Base-by-base conservation (phyloP, 176 grass and related monocot species). In the Cymbopogon citratus region DNA sequence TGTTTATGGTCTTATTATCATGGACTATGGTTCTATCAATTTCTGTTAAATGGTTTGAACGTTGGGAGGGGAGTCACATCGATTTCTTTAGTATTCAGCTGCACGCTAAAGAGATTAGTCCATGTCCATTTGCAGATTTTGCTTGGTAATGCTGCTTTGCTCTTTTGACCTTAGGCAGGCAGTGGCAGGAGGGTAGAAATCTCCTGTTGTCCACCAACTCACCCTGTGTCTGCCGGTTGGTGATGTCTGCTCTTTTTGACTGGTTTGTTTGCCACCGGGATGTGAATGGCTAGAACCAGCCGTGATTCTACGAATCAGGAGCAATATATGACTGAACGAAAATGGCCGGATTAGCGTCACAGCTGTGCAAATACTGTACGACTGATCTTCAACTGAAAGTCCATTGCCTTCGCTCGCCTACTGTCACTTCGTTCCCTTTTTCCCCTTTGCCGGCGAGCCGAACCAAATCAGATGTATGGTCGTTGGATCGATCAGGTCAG, bases 211-310 rank as follows among this genome's bases (percentile, higher is more conserved):
- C n/a, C n/a, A n/a, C n/a, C n/a, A n/a, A n/a, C n/a, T n/a, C 60
- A 27, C 45, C 13, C 24, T 19, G 2, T 39, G 7, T 19, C 38
- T 39, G 34, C 46, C n/a, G 45, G 73, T 67, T 41, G 74, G 68
- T 83, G 63, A 28, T 72, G 41, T 9, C 6, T 65, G 54, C 43
- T 66, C 33, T 16, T 59, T 84, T 74, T 88, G 81, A 74, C 68
- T 10, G 23, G 7, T 46, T 31, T 16, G 27, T 38, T 49, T 16
- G 67, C 7, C 40, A 69, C 35, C 16, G 15, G 26, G 10, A 44
- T 48, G 38, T 69, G 49, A 40, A 73, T 35, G 29, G 24, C 16
- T 24, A 8, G 5, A 63, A 36, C 39, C 0, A 65, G 18, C 57
- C 9, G 10, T n/a, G 25, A 36, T 56, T 35, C 19, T 35, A 14